These are phyloP conservation scores for Globisporangium lucens DNA, from an alignment of 352 stramenopile genomes.

Conservation along the genomic window DNA sequence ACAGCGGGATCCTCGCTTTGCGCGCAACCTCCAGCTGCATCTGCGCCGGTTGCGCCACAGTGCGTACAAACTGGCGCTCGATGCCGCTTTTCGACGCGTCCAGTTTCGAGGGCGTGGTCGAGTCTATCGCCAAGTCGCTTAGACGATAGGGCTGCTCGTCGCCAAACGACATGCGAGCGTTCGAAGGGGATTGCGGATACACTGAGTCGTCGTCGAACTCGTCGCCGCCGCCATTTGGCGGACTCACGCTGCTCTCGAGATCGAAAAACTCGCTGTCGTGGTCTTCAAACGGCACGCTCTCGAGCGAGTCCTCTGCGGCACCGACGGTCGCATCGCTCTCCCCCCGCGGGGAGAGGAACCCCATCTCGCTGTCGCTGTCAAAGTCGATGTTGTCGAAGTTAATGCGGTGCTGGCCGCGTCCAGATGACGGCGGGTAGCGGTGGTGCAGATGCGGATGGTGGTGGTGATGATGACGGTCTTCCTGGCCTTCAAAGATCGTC, in stretches of 20 bases:
- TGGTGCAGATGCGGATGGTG: constrained; percentile 17
- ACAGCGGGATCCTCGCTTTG: constrained; percentile 80
- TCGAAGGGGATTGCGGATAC: constrained; percentile 14
- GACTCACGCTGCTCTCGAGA: constrained; percentile 38
- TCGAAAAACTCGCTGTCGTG: constrained; percentile 45
- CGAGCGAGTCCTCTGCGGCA: constrained; percentile 34
- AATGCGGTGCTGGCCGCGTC: constrained; percentile 55
- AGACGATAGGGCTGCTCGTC: constrained; percentile 7
- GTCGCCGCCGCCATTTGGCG: constrained; percentile 6
- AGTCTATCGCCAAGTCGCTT: constrained; percentile 14
- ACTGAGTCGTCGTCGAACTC: constrained; percentile 23
- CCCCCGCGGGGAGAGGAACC: constrained; percentile 32
- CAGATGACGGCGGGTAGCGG: constrained; percentile 33
- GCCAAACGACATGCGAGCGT: constrained; percentile 10
- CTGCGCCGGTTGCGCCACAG: constrained; percentile 67
- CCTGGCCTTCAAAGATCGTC: constrained; percentile 52
- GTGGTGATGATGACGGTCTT: constrained; percentile 20
- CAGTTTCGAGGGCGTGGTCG: constrained; percentile 30
- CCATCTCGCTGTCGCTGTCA: constrained; percentile 52
- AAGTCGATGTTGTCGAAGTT: constrained; percentile 42
- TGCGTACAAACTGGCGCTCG: constrained; percentile 68
- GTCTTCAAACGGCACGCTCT: constrained; percentile 57
- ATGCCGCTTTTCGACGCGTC: constrained; percentile 57
- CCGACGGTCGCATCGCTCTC: constrained; percentile 8
- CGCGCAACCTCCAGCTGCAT: constrained; percentile 85